These are phyloP conservation scores for Akanthomyces muscarius DNA, from an alignment of 2,329 filamentous ascomycete species.

Conservation along the genomic window DNA sequence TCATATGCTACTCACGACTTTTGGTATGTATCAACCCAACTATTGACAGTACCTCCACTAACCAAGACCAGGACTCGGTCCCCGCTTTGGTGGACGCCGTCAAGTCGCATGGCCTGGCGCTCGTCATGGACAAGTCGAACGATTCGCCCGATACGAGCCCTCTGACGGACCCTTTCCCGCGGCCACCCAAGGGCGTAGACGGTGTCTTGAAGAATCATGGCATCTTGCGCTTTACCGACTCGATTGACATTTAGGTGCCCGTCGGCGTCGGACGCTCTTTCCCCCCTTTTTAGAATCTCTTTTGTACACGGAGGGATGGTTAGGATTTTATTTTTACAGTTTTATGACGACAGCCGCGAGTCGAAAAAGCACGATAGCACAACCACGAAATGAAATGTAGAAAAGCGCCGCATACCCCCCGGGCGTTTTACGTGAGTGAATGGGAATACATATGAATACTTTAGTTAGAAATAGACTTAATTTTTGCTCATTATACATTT, in stretches of 20 bases:
- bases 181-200: constrained; percentile 77
- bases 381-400: constrained; percentile 9
- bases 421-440: constrained; percentile 12
- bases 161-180: constrained; percentile 49
- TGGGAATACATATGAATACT: constrained; percentile 9
- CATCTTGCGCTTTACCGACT: constrained; percentile 88
- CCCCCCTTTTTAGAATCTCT: background rate
- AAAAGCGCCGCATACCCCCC: constrained; percentile 4
- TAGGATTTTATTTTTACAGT: background rate
- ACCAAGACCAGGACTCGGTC: constrained; percentile 69
- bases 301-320: constrained; percentile 5
- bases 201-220: constrained; percentile 82
- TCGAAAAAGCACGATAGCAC: constrained; percentile 1
- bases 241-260: constrained; percentile 55
- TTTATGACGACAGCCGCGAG: background rate
- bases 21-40: constrained; percentile 56
- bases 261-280: background rate
- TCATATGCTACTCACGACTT: constrained; percentile 84
- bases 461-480: constrained; percentile 5
- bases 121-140: constrained; percentile 82
- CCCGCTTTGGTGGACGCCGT: constrained; percentile 89
- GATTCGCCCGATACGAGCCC: constrained; percentile 42
- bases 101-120: constrained; percentile 86
- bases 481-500: constrained; percentile 13
- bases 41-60: constrained; percentile 17